Base-by-base conservation (phyloP, 2,329 filamentous ascomycete genomes). In the Penicillium sp. region DNA sequence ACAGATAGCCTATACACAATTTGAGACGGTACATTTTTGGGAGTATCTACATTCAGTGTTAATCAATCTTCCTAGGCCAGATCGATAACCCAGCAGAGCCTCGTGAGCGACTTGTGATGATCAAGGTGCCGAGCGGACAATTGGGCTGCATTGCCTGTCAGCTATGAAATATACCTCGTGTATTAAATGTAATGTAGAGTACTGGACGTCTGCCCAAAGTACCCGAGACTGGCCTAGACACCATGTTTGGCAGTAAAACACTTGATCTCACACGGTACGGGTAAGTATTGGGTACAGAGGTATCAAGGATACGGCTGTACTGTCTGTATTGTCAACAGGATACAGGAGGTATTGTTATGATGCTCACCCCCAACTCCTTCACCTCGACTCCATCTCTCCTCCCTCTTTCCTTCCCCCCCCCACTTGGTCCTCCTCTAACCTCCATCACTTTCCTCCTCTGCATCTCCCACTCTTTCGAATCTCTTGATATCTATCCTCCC, bases 401-500 rank as follows among this genome's bases (percentile, higher is more conserved):
- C 60, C 63, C 64, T 65, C 66, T 68, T 68, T 54, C 58, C 35
- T 61, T 65, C 61, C 59, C 53, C 58, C 61, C 67, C 68, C 65
- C 67, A 68, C 70, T 65, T 68, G 62, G 61, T 67, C 60, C 64
- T 67, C 59, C 42, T 57, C 54, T 56, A 64, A 61, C 64, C 65
- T 64, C 62, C 67, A 68, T 68, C 67, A 30, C 53, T 19, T 30
- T 59, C 59, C 61, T 66, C 64, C 61, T 65, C 66, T 67, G 47
- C 64, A 64, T 67, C 66, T 63, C 45, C 63, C 45, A 58, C 37
- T 47, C 64, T 56, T 58, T 61, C 61, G 55, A 40, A 60, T 63
- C 57, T 63, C 64, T 59, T 60, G 49, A 66, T 59, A 65, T 67
- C 86, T 88, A 90, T 90, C 62, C 63, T 70, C 67, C 35, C 42